Evolutionary conservation across 306 rosid genomes (phyloP), one percentile per base, ranked within the genome.

Genomic region (Trifolium pratense): DNA sequence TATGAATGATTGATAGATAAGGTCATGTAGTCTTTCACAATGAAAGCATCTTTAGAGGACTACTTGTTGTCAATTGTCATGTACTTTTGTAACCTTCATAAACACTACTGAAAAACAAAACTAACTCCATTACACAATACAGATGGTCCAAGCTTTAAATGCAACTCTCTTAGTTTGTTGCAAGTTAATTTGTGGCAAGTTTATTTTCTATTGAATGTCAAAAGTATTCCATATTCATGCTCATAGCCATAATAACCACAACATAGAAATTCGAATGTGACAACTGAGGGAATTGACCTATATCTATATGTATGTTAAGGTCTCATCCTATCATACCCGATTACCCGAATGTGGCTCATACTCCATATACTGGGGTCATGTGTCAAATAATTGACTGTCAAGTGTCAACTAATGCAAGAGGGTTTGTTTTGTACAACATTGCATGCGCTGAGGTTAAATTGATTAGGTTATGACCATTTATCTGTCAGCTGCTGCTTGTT

Each of bases 301-400:
- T 43, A 46, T 52, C 17, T 68, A 11, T 43, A 46, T 52, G 18
- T 16, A 40, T 75, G 46, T 76, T 32, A 46, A 59, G 17, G 14
- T n/a, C n/a, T n/a, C n/a, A n/a, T n/a, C n/a, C n/a, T 46, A 77
- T 70, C 72, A 55, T 12, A 53, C 17, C 42, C 66, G 68, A 62
- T 45, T 20, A 68, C 20, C 69, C 43, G 37, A 20, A 45, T 43
- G 36, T 32, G 26, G 31, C 43, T 2, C 23, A 14, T 70, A 23
- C 48, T 57, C 7, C 23, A 14, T 70, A 23, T 57, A 43, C 23
- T 20, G 40, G 25, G 21, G 20, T 69, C 63, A 12, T 29, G 37
- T 56, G 15, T 11, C 45, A 59, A 67, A 73, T 57, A 75, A 52
- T 52, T 75, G 64, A 53, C 37, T 63, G 17, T 58, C 53, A 49